These are phyloP conservation scores for Obelidium mucronatum DNA, from an alignment of 192 early-diverging fungal species.

Conservation along the genomic window DNA sequence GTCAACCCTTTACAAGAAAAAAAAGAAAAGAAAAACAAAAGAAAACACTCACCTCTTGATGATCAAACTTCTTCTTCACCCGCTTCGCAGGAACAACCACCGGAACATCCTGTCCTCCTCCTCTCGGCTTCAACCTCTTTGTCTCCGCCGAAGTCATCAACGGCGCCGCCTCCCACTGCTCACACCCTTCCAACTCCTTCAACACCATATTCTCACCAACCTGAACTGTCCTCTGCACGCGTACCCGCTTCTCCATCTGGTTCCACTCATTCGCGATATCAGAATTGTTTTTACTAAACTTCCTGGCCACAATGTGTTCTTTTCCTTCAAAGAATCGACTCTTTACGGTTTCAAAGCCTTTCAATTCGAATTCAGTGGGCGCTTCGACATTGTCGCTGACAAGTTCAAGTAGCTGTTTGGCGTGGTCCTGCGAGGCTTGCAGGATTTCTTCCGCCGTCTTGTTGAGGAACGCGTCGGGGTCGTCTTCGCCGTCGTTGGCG, in stretches of 20 bases:
- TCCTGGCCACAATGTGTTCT: background rate
- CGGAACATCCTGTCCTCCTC: background rate
- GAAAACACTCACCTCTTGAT: constrained; percentile 12
- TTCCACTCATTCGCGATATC: constrained; percentile 49
- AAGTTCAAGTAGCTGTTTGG: constrained; percentile 17
- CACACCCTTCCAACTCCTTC: constrained; percentile 44
- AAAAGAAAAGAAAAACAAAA: background rate
- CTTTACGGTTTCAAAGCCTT: constrained; percentile 42
- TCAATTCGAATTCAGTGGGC: constrained; percentile 25
- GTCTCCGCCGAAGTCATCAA: constrained; percentile 23
- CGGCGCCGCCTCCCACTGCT: constrained; percentile 44
- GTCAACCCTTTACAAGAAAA: background rate
- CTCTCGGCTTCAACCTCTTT: background rate
- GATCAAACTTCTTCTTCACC: constrained; percentile 21
- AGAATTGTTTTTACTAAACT: constrained; percentile 23
- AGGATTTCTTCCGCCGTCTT: constrained; percentile 38
- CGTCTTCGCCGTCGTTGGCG: constrained; percentile 11
- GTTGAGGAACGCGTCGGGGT: constrained; percentile 30
- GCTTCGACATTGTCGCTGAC: constrained; percentile 18
- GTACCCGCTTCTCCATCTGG: constrained; percentile 39
- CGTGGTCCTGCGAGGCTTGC: constrained; percentile 23
- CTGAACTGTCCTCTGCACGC: constrained; percentile 40
- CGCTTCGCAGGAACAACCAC: constrained; percentile 3
- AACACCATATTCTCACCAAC: constrained; percentile 45
- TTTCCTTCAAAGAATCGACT: constrained; percentile 43